phyloP scores from a whole-genome alignment of 192 early-diverging fungal species.

The Geranomyces michiganensis region DNA sequence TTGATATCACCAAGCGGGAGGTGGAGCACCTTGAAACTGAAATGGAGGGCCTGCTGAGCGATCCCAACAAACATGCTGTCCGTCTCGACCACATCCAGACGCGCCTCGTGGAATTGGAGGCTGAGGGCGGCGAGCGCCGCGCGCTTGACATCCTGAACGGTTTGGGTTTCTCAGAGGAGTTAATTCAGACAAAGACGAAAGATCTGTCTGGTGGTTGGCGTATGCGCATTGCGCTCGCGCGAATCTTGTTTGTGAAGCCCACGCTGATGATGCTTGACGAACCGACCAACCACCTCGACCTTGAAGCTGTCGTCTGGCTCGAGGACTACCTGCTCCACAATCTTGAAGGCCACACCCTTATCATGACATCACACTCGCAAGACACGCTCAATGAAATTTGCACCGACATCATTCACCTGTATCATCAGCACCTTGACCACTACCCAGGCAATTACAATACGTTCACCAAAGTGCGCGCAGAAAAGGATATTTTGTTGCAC shows the following conservation, averaged over 20 bases:
- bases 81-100: constrained; percentile 34
- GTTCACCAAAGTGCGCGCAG: constrained; percentile 72
- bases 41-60: constrained; percentile 40
- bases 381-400: constrained; percentile 76
- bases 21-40: constrained; percentile 37
- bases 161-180: constrained; percentile 30
- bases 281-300: constrained; percentile 78
- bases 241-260: constrained; percentile 59
- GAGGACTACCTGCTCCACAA: constrained; percentile 61
- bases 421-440: constrained; percentile 74
- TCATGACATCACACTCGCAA: constrained; percentile 74
- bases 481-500: constrained; percentile 72
- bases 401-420: constrained; percentile 83
- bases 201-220: constrained; percentile 53
- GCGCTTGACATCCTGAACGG: constrained; percentile 36
- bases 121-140: constrained; percentile 24
- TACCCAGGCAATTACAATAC: constrained; percentile 80
- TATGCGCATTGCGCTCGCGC: constrained; percentile 50
- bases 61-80: constrained; percentile 39
- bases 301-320: constrained; percentile 67
- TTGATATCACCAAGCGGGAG: constrained; percentile 29
- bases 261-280: constrained; percentile 85
- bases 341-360: constrained; percentile 56
- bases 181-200: constrained; percentile 40
- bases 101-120: constrained; percentile 33